Conservation (phyloP, 2,329 filamentous ascomycete species). For the Xylariaceae sp. region DNA sequence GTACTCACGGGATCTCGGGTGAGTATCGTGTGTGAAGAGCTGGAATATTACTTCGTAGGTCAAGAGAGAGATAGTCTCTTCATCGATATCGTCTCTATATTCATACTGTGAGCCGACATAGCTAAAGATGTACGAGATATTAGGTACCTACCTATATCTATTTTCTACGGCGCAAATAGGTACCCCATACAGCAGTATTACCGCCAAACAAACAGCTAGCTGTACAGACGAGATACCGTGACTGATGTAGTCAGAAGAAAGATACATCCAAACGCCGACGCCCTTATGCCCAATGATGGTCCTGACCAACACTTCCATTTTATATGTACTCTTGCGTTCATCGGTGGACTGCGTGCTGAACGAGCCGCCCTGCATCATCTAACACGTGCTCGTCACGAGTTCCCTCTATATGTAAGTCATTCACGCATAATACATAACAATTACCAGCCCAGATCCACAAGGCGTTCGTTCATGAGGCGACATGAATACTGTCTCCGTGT, state of each 20-base stretch:
- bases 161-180: constrained; percentile 9
- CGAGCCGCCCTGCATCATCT: constrained; percentile 16
- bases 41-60: too few species aligned
- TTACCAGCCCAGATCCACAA: constrained; percentile 3
- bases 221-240: constrained; percentile 9
- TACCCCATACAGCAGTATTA: constrained; percentile 6
- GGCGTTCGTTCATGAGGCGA: constrained; percentile 18
- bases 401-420: constrained; percentile 23
- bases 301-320: constrained; percentile 14
- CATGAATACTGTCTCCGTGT: constrained; percentile 39
- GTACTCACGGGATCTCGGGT: too few species aligned
- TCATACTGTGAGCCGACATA: not conserved
- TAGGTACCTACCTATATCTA: constrained; percentile 10
- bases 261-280: constrained; percentile 25
- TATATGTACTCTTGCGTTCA: constrained; percentile 22
- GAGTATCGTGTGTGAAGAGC: too few species aligned
- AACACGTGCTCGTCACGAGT: constrained; percentile 16
- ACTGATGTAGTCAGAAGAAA: constrained; percentile 12
- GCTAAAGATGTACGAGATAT: not conserved
- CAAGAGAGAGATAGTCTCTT: too few species aligned
- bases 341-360: constrained; percentile 7
- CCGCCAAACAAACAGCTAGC: constrained; percentile 6
- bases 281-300: constrained; percentile 23
- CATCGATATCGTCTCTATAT: too few species aligned
- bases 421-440: constrained; percentile 24